Percentiles rank a stretch among this genome's conserved stretches.
Conservation (phyloP, 192 early-diverging fungal species). For the Entrophospora sp. region DNA sequence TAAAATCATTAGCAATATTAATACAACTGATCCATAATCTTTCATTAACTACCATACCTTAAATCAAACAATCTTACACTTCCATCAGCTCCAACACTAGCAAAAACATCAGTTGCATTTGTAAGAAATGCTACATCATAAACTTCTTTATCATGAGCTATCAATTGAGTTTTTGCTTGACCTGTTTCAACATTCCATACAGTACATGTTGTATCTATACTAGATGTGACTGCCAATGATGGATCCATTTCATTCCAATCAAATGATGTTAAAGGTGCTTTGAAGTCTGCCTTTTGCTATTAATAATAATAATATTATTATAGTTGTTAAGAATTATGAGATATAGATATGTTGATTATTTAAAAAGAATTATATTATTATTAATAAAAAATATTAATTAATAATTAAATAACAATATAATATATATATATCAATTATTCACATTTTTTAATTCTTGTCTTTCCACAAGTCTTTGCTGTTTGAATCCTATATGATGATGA, state of each 20-base stretch:
- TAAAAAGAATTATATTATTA: neutral
- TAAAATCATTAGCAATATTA: no score
- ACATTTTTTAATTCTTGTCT: conserved; percentile 54
- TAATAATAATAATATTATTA: neutral
- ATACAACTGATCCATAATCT: no score
- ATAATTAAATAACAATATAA: neutral
- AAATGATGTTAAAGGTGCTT: conserved; percentile 89
- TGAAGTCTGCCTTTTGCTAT: conserved; percentile 62
- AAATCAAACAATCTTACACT: conserved; percentile 97
- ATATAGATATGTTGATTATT: neutral
- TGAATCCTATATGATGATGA: conserved; percentile 13
- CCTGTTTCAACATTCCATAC: conserved; percentile 97
- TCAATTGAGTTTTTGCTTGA: conserved; percentile 97
- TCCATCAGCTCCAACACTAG: conserved; percentile 96
- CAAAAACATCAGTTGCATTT: conserved; percentile 81
- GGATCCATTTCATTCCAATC: conserved; percentile 95
- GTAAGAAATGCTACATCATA: conserved; percentile 95
- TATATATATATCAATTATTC: conserved; percentile 12
- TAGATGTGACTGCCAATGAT: conserved; percentile 77
- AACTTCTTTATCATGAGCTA: conserved; percentile 97
- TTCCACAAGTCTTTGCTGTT: conserved; percentile 31
- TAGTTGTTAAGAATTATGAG: no score
- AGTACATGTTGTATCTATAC: conserved; percentile 99
- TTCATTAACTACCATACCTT: no score
- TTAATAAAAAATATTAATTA: no score